Evolutionary conservation across 768 basidiomycete species (phyloP).

Genomic region (Polyporus arcularius): DNA sequence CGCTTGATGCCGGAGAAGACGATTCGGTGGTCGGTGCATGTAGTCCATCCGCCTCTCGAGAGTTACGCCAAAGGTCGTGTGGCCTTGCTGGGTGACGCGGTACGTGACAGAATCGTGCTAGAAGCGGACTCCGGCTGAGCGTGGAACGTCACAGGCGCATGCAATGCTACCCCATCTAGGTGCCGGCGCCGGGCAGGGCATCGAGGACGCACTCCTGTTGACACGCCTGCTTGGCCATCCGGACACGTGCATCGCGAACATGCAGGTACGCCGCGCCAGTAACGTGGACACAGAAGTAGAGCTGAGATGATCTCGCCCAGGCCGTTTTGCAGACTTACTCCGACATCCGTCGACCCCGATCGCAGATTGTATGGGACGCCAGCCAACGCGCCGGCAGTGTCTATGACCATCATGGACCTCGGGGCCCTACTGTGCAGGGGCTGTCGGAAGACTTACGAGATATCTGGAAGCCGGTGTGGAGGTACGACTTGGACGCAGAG

Average conservation of each 20-base stretch:
- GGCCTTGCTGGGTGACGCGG: conserved; percentile 55
- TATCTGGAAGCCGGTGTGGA: conserved; percentile 52
- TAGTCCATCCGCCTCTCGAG: conserved; percentile 45
- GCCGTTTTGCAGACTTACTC: conserved; percentile 48
- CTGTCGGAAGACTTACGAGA: conserved; percentile 38
- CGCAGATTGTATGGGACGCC: conserved; percentile 47
- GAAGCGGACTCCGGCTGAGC: neutral
- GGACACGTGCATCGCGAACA: conserved; percentile 37
- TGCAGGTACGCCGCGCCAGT: conserved; percentile 39
- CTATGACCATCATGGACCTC: conserved; percentile 43
- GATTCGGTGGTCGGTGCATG: conserved; percentile 56
- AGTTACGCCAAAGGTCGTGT: conserved; percentile 46
- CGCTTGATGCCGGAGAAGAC: conserved; percentile 43
- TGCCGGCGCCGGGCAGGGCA: conserved; percentile 59
- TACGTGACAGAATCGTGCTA: conserved; percentile 4
- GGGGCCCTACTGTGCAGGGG: conserved; percentile 29
- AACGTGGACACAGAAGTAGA: neutral
- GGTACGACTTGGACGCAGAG: conserved; percentile 43
- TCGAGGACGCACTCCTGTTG: conserved; percentile 55
- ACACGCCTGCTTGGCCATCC: conserved; percentile 47
- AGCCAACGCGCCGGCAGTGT: conserved; percentile 45
- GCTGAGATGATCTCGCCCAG: conserved; percentile 31
- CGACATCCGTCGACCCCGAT: conserved; percentile 44
- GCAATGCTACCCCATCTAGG: conserved; percentile 62
- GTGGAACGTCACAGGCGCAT: conserved; percentile 40